These are phyloP conservation scores for Pseudogymnoascus sp. DNA, from an alignment of 2,329 filamentous ascomycete species.

Conservation along the genomic window DNA sequence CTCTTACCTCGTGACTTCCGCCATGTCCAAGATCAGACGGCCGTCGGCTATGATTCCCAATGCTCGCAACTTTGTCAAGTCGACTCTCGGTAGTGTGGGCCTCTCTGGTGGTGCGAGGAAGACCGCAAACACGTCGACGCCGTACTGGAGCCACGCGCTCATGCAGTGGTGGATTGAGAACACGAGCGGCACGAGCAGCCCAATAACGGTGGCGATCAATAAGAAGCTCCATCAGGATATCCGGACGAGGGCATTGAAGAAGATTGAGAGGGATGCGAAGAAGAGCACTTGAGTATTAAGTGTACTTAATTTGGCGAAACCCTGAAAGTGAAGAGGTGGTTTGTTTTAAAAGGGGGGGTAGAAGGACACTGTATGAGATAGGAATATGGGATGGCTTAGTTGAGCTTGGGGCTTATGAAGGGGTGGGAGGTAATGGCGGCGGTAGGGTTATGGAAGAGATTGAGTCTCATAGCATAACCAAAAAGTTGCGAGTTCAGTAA, in stretches of 20 bases:
- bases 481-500: background rate
- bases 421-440: background rate
- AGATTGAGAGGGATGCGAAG: conserved; percentile 59
- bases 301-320: background rate
- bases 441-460: background rate
- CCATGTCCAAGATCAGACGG: conserved; percentile 92
- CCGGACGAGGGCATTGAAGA: conserved; percentile 57
- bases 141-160: conserved; percentile 84
- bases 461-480: background rate
- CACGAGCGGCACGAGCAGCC: conserved; percentile 49
- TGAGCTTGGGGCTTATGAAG: background rate
- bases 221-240: conserved; percentile 59
- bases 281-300: conserved; percentile 27
- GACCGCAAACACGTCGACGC: conserved; percentile 76
- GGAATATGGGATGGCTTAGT: background rate
- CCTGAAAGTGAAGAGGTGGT: too few relatives aligned
- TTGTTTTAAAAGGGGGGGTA: background rate
- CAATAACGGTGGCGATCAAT: conserved; percentile 51
- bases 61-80: conserved; percentile 71
- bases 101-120: conserved; percentile 66
- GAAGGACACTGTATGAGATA: background rate
- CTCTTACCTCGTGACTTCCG: conserved; percentile 86
- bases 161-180: conserved; percentile 73
- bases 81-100: conserved; percentile 73
- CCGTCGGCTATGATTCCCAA: conserved; percentile 70